These are phyloP conservation scores for Penicillium egyptiacum DNA, from an alignment of 495 filamentous ascomycete species.

Conservation along the genomic window DNA sequence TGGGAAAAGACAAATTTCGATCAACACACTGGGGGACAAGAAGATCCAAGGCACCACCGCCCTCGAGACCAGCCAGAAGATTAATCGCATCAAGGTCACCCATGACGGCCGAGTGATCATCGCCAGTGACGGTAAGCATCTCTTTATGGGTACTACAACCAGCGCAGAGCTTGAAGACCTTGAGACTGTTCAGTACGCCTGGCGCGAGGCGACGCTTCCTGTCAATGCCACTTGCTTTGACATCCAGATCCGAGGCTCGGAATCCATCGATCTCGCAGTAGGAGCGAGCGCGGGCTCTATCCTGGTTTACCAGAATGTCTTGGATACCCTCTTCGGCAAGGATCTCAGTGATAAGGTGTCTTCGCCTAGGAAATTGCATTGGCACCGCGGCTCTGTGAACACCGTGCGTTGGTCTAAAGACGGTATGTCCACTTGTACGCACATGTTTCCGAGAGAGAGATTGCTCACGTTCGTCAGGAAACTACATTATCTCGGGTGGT, in stretches of 20 bases:
- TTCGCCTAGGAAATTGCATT: slow-evolving; percentile 65
- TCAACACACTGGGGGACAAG: slow-evolving; percentile 25
- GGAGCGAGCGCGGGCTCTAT: slow-evolving; percentile 75
- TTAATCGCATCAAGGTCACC: slow-evolving; percentile 36
- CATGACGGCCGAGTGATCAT: slow-evolving; percentile 37
- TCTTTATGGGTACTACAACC: slow-evolving; percentile 36
- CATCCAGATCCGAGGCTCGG: slow-evolving; percentile 28
- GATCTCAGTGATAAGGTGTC: slow-evolving; percentile 44
- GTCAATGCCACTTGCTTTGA: slow-evolving; percentile 37
- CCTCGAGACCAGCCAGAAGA: slow-evolving; percentile 32
- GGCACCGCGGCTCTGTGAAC: slow-evolving; percentile 82
- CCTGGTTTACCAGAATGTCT: slow-evolving; percentile 71
- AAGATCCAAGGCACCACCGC: slow-evolving; percentile 25
- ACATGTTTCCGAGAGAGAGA: not conserved
- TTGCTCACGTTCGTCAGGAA: slow-evolving; percentile 55
- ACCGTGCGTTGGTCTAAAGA: slow-evolving; percentile 85
- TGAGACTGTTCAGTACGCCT: slow-evolving; percentile 43
- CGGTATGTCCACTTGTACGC: slow-evolving; percentile 56
- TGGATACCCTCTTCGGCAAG: slow-evolving; percentile 51
- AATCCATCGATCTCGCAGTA: slow-evolving; percentile 65
- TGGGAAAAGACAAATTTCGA: slow-evolving; percentile 34
- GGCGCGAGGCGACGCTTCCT: slow-evolving; percentile 50
- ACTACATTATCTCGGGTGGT: slow-evolving; percentile 92
- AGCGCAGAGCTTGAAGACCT: slow-evolving; percentile 12
- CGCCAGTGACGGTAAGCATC: slow-evolving; percentile 35